Percentiles rank a stretch among this genome's conserved stretches.
Conservation (phyloP, 75 land plant genomes). For the Pseudotsuga menziesii region DNA sequence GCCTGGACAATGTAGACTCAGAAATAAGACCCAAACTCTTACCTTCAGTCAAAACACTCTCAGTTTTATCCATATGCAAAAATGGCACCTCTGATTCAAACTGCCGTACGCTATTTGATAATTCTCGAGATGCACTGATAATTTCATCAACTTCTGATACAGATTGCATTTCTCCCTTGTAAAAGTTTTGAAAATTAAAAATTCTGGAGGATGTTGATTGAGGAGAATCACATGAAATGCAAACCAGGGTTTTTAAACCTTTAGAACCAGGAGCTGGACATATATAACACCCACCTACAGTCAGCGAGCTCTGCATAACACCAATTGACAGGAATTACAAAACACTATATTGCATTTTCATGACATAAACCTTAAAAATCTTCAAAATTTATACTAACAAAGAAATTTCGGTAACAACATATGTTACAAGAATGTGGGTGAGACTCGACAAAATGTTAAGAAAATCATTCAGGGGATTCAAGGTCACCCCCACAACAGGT, state of each 20-base stretch:
- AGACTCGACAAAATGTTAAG: background rate
- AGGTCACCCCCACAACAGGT: background rate
- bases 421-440: background rate
- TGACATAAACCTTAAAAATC: background rate
- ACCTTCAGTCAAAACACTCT: slow-evolving; percentile 43
- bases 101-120: slow-evolving; percentile 13
- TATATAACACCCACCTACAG: slow-evolving; percentile 83
- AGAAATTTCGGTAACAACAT: background rate
- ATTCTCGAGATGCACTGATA: slow-evolving; percentile 15
- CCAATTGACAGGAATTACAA: background rate
- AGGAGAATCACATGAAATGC: slow-evolving; percentile 53
- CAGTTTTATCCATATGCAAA: slow-evolving; percentile 24
- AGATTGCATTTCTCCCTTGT: background rate
- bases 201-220: slow-evolving; percentile 25
- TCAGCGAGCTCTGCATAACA: slow-evolving; percentile 64
- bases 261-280: slow-evolving; percentile 72
- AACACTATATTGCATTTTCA: slow-evolving; percentile 2
- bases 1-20: slow-evolving; percentile 30
- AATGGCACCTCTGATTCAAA: slow-evolving; percentile 27
- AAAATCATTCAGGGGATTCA: background rate
- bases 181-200: background rate
- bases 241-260: slow-evolving; percentile 64
- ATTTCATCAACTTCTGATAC: slow-evolving; percentile 33
- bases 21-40: slow-evolving; percentile 34
- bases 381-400: background rate